Evolutionary conservation across 169 alveolate genomes (phyloP), one percentile per base, ranked within the genome.

Genomic region (Eimeria maxima): DNA sequence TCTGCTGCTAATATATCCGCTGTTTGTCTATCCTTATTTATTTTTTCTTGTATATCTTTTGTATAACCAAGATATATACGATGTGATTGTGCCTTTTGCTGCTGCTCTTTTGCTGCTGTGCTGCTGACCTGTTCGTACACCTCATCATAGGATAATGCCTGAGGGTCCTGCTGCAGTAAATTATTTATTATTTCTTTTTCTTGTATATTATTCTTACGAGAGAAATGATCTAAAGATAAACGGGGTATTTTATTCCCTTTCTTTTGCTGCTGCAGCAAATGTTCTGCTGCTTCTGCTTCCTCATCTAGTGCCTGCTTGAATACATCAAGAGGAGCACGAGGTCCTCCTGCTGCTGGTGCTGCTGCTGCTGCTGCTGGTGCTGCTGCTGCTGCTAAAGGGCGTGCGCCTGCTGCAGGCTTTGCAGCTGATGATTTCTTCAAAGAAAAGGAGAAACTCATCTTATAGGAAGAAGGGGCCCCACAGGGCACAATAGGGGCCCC

Each of bases 141-240:
- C 65, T 78, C 96, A 63, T 93, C 96, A 71, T 93, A 93, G 44
- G 69, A 5, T 69, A 93, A 67, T 33, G 63, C 87, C 6, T 88
- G 24, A 65, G 96, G 63, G 87, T 93, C 91, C 38, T 92, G 55
- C n/a, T 74, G 65, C 53, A 92, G 91, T 55, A 84, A 50, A 74
- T 93, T 4, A 53, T 93, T 24, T 2, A 53, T 13, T 5, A n/a
- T 45, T n/a, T 81, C 73, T 38, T 81, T 22, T 7, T 81, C 73
- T n/a, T 45, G n/a, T 45, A 10, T 45, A n/a, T 47, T n/a, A 20
- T 27, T 24, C 4, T 16, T 6, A 44, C 73, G 69, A 24, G 69
- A 50, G 24, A 81, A 81, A 76, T 42, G 60, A 45, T 57, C 38
- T 6, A 50, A 13, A 18, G 90, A 81, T 20, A 53, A 24, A 6